A percentile compares a stretch with the other conserved stretches of the same genome.
phyloP scores from a whole-genome alignment of 2,329 filamentous ascomycete species.

The Pseudocercospora vitis region DNA sequence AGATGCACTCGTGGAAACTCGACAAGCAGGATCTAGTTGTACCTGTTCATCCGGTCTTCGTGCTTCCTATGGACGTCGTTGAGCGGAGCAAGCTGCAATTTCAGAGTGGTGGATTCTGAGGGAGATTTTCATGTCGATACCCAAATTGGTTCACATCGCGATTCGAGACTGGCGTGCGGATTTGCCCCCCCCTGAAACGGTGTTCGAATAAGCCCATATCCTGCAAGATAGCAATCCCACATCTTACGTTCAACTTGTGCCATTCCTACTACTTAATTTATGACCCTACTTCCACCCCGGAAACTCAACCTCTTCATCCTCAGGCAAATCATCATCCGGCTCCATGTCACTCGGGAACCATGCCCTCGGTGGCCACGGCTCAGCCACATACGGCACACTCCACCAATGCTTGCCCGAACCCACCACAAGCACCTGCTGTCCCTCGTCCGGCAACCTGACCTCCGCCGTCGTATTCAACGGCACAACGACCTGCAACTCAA shows the following conservation, averaged over 20 bases:
- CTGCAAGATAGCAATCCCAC: too few species aligned
- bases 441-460: background rate
- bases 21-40: slow-evolving; percentile 68
- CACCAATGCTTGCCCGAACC: background rate
- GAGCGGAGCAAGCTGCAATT: slow-evolving; percentile 43
- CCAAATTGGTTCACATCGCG: too few species aligned
- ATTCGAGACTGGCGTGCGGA: too few species aligned
- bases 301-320: background rate
- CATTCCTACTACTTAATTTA: too few species aligned
- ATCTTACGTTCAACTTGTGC: too few species aligned
- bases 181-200: too few species aligned
- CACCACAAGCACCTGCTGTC: background rate
- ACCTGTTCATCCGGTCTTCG: slow-evolving; percentile 79
- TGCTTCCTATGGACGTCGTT: slow-evolving; percentile 71
- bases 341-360: background rate
- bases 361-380: background rate
- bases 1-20: slow-evolving; percentile 59
- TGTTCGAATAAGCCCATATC: too few species aligned
- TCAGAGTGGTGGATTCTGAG: slow-evolving; percentile 24
- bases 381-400: background rate
- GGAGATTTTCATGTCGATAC: too few species aligned
- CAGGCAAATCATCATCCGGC: background rate
- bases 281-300: background rate
- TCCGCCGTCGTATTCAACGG: background rate
- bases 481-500: slow-evolving; percentile 1